phyloP scores from a whole-genome alignment of 257 asterid genomes.

The Dorcoceras hygrometricum region DNA sequence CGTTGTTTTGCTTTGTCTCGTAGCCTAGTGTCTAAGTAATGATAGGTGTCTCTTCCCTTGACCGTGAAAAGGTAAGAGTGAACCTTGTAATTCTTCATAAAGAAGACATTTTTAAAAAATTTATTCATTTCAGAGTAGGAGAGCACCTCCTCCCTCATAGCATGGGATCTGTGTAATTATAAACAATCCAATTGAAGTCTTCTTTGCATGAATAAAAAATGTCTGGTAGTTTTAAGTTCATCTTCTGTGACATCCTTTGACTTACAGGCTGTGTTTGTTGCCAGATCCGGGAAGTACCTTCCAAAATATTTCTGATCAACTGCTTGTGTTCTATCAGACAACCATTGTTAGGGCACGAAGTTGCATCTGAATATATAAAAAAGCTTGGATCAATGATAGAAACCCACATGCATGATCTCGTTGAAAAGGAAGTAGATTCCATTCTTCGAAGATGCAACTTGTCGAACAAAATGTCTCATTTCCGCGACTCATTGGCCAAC shows the following conservation, averaged over 20 bases:
- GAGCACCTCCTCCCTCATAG: not conserved
- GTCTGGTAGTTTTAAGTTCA: not conserved
- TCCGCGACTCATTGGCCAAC: conserved; percentile 36
- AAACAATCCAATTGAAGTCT: not conserved
- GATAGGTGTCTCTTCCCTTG: not conserved
- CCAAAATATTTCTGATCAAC: conserved; percentile 83
- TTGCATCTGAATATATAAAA: conserved; percentile 70
- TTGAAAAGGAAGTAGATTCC: conserved; percentile 72
- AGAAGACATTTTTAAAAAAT: too few relatives aligned
- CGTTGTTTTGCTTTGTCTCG: not conserved
- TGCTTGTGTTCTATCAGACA: conserved; percentile 88
- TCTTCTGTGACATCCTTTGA: conserved; percentile 7
- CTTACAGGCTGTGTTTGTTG: conserved; percentile 24
- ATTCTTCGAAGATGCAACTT: conserved; percentile 71
- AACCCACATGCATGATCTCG: conserved; percentile 61
- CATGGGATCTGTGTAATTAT: not conserved
- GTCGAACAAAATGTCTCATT: conserved; percentile 68
- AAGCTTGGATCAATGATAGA: conserved; percentile 79
- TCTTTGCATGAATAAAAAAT: not conserved
- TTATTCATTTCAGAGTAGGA: not conserved
- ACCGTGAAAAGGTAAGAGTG: not conserved
- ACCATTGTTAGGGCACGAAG: conserved; percentile 70
- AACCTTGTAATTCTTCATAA: too few relatives aligned
- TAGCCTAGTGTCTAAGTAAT: not conserved
- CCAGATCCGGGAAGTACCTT: conserved; percentile 85